These are phyloP conservation scores for Paradendryphiella salina DNA, from an alignment of 2,329 filamentous ascomycete genomes.

Conservation along the genomic window DNA sequence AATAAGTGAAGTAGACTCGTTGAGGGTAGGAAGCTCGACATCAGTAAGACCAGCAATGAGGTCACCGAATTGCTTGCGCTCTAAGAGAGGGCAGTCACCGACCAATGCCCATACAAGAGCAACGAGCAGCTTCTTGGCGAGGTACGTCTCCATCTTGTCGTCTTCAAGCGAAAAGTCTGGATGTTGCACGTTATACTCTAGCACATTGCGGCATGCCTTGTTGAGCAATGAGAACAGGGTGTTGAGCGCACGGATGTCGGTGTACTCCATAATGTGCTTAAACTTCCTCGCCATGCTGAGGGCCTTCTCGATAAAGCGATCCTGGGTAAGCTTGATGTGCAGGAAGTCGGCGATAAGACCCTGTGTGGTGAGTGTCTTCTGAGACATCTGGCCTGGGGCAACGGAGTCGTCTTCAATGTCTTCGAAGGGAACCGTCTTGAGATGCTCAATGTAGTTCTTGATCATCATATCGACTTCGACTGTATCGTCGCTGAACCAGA, in stretches of 20 bases:
- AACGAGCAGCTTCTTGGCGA: conserved; percentile 91
- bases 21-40: conserved; percentile 80
- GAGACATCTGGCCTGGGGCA: conserved; percentile 55
- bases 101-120: conserved; percentile 94
- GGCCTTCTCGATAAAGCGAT: conserved; percentile 78
- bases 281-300: conserved; percentile 75
- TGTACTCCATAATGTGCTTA: conserved; percentile 99
- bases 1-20: conserved; percentile 81
- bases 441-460: conserved; percentile 81
- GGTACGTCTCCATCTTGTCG: conserved; percentile 85
- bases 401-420: conserved; percentile 92
- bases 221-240: conserved; percentile 95
- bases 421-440: conserved; percentile 84
- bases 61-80: conserved; percentile 89
- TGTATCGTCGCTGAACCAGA: conserved; percentile 99
- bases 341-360: conserved; percentile 78
- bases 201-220: conserved; percentile 86
- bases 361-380: conserved; percentile 77
- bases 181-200: conserved; percentile 96
- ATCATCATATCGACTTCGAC: conserved; percentile 94
- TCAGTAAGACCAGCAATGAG: conserved; percentile 79
- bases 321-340: conserved; percentile 71
- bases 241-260: conserved; percentile 82
- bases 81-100: conserved; percentile 85
- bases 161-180: conserved; percentile 89